Evolutionary conservation across 2,329 filamentous ascomycete genomes (phyloP).

Genomic region (Botryotinia calthae): DNA sequence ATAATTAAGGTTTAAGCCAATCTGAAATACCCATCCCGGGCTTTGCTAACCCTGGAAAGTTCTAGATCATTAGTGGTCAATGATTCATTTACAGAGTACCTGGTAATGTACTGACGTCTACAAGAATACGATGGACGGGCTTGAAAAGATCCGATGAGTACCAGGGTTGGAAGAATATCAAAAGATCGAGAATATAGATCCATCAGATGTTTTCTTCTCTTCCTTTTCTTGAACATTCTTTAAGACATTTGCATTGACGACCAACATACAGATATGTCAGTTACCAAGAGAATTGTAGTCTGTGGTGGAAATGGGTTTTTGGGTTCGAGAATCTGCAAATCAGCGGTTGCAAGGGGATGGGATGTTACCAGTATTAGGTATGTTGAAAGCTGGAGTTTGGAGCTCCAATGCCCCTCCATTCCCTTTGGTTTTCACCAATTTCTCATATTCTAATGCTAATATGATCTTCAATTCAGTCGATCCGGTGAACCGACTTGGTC

Average conservation of each 20-base stretch:
- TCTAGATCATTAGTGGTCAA: conserved; percentile 21
- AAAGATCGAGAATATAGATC: background rate
- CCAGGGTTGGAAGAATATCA: background rate
- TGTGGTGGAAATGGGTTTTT: conserved; percentile 94
- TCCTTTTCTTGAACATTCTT: background rate
- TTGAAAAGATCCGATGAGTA: background rate
- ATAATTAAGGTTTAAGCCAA: conserved; percentile 19
- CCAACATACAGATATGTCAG: conserved; percentile 21
- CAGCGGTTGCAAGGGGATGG: conserved; percentile 82
- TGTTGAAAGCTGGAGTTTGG: background rate
- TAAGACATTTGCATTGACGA: background rate
- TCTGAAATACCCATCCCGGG: background rate
- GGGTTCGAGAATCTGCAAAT: conserved; percentile 85
- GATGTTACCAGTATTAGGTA: conserved; percentile 89
- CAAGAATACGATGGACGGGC: background rate
- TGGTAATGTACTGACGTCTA: conserved; percentile 7
- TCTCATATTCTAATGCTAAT: background rate
- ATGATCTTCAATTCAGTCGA: conserved; percentile 56
- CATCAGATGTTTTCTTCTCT: background rate
- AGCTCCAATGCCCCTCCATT: background rate
- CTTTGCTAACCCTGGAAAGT: background rate
- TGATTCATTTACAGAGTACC: background rate
- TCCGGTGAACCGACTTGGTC: conserved; percentile 89
- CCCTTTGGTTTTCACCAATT: conserved; percentile 30
- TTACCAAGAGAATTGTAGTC: conserved; percentile 76